phyloP scores from a whole-genome alignment of 1,284 basidiomycete genomes.

The Cutaneotrichosporon arboriforme region DNA sequence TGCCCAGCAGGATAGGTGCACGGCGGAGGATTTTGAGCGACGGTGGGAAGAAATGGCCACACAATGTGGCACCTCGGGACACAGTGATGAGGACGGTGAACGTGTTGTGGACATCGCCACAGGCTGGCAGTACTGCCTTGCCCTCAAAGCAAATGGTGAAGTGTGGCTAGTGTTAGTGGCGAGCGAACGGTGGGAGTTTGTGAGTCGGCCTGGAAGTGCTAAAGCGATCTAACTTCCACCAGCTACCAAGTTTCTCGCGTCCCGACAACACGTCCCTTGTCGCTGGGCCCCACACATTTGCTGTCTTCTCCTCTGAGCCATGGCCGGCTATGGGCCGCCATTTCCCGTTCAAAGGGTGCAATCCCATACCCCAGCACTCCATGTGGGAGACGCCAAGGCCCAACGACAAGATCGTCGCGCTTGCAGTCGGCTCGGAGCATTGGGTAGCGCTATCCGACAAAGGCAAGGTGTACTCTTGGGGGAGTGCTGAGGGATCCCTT shows the following conservation, averaged over 20 bases:
- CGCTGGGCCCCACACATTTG: neutral
- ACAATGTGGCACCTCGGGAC: too few species aligned
- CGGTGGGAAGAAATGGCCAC: too few species aligned
- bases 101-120: constrained; percentile 66
- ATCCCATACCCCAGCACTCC: neutral
- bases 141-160: constrained; percentile 55
- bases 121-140: constrained; percentile 62
- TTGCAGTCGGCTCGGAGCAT: neutral
- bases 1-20: too few species aligned
- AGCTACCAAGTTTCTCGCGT: neutral
- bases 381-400: neutral
- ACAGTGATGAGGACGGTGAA: neutral
- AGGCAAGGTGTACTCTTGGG: constrained; percentile 1
- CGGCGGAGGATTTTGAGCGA: too few species aligned
- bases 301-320: neutral
- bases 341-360: neutral
- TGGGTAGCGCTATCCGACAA: neutral
- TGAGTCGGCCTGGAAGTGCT: neutral
- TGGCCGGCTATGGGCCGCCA: neutral
- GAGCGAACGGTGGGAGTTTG: constrained; percentile 34
- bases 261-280: neutral
- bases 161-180: constrained; percentile 32
- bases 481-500: neutral
- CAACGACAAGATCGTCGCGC: neutral
- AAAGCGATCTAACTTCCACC: too few species aligned